These are phyloP conservation scores for Pseudogymnoascus sp. DNA, from an alignment of 2,329 filamentous ascomycete genomes.

Conservation along the genomic window DNA sequence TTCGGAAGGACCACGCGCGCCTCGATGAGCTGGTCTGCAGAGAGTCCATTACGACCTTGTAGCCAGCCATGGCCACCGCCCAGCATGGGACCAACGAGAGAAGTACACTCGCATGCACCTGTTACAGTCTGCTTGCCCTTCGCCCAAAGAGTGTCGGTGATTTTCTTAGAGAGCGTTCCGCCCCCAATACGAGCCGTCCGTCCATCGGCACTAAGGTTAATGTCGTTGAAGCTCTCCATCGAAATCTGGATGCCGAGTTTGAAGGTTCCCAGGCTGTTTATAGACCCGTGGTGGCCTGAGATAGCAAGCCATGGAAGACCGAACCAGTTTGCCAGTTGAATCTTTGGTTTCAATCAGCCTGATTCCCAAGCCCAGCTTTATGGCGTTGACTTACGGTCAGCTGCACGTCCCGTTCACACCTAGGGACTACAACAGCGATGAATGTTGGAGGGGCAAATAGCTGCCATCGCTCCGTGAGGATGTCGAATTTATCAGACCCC, in stretches of 20 bases:
- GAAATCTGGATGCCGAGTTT: not conserved
- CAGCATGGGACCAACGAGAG: slow-evolving; percentile 26
- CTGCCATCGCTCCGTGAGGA: not conserved
- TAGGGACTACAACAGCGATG: slow-evolving; percentile 5
- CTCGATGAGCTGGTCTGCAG: slow-evolving; percentile 33
- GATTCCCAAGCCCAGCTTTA: not conserved
- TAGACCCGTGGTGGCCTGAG: not conserved
- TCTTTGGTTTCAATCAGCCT: not conserved
- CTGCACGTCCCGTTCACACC: slow-evolving; percentile 4
- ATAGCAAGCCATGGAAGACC: not conserved
- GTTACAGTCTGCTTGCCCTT: slow-evolving; percentile 23
- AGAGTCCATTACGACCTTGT: slow-evolving; percentile 45
- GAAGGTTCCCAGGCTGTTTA: not conserved
- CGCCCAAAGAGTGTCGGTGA: slow-evolving; percentile 21
- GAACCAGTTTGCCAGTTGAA: not conserved
- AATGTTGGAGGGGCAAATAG: not conserved
- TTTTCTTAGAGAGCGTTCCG: slow-evolving; percentile 22
- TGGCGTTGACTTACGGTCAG: slow-evolving; percentile 8
- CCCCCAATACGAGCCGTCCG: slow-evolving; percentile 25
- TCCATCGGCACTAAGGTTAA: slow-evolving; percentile 23
- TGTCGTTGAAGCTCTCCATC: slow-evolving; percentile 17
- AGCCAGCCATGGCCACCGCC: slow-evolving; percentile 42
- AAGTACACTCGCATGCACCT: slow-evolving; percentile 30
- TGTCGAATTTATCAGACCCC: not conserved
- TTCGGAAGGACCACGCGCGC: slow-evolving; percentile 37